Conservation (phyloP, 2,329 filamentous ascomycete genomes). For the Ophiostoma himal-ulmi region DNA sequence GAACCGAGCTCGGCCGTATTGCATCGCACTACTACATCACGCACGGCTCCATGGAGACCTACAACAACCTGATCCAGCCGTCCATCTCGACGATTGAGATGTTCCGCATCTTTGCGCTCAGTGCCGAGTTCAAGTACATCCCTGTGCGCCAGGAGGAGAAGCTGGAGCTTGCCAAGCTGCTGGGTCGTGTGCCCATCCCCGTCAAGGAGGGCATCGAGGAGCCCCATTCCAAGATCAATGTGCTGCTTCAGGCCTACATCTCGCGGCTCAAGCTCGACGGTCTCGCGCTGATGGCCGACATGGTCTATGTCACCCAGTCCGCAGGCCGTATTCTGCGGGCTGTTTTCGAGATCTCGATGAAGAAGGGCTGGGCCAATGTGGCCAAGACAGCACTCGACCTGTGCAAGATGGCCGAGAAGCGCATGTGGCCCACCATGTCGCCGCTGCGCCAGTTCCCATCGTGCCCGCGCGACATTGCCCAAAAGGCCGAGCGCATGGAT, state of each 20-base stretch:
- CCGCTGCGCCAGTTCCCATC: conserved; percentile 83
- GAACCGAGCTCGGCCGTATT: conserved; percentile 90
- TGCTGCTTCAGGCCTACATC: conserved; percentile 92
- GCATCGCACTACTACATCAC: conserved; percentile 99
- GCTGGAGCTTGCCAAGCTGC: conserved; percentile 84
- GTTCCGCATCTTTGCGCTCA: conserved; percentile 92
- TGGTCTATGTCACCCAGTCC: conserved; percentile 98
- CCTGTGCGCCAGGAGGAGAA: conserved; percentile 97
- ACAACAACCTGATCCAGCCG: conserved; percentile 91
- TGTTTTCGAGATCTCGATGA: conserved; percentile 94
- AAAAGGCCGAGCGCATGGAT: conserved; percentile 91
- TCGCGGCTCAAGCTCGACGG: conserved; percentile 91
- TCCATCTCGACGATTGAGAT: conserved; percentile 90
- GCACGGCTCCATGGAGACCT: conserved; percentile 91
- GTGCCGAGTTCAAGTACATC: conserved; percentile 98
- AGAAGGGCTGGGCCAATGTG: conserved; percentile 92
- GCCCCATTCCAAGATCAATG: conserved; percentile 95
- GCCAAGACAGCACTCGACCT: conserved; percentile 88
- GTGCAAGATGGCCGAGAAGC: conserved; percentile 98
- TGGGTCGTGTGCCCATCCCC: conserved; percentile 85
- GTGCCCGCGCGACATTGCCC: conserved; percentile 77
- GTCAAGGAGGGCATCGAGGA: conserved; percentile 98
- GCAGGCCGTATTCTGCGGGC: conserved; percentile 92
- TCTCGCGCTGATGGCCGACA: conserved; percentile 91
- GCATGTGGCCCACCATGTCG: conserved; percentile 99